Percentiles rank a stretch among this genome's conserved stretches.
Conservation (phyloP, 2,329 filamentous ascomycete species). For the Nigrospora oryzae region DNA sequence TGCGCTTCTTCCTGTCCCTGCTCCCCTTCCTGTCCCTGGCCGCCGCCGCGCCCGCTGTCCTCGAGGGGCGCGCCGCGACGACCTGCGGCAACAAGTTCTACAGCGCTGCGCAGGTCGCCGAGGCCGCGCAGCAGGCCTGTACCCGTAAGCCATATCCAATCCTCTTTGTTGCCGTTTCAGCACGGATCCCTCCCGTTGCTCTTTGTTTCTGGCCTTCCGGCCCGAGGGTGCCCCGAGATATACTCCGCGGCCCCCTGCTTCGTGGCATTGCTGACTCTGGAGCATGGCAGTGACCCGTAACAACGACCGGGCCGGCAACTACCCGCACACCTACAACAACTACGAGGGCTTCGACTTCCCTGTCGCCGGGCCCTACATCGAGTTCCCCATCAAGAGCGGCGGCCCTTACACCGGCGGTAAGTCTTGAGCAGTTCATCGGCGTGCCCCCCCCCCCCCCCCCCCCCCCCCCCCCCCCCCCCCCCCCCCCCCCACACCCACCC, state of each 20-base stretch:
- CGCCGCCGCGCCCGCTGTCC: conserved; percentile 7
- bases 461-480: no score
- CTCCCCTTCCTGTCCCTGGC: conserved; percentile 15
- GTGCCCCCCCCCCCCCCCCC: no score
- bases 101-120: conserved; percentile 35
- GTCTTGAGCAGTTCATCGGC: conserved; percentile 8
- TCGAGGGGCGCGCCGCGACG: conserved; percentile 32
- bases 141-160: conserved; percentile 27
- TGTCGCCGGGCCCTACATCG: conserved; percentile 49
- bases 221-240: no score
- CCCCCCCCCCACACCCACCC: no score
- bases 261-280: no score
- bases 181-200: no score
- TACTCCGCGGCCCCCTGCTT: no score
- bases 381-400: conserved; percentile 49
- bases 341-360: conserved; percentile 54
- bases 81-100: conserved; percentile 48
- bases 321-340: conserved; percentile 54
- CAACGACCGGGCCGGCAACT: conserved; percentile 24
- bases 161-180: no score
- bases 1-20: conserved; percentile 10
- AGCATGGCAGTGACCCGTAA: background rate
- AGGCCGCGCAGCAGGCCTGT: conserved; percentile 43
- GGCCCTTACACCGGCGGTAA: conserved; percentile 47
- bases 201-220: no score